Conservation (phyloP, 2,329 filamentous ascomycete genomes). For the Nannizziopsis arthrosporioides region DNA sequence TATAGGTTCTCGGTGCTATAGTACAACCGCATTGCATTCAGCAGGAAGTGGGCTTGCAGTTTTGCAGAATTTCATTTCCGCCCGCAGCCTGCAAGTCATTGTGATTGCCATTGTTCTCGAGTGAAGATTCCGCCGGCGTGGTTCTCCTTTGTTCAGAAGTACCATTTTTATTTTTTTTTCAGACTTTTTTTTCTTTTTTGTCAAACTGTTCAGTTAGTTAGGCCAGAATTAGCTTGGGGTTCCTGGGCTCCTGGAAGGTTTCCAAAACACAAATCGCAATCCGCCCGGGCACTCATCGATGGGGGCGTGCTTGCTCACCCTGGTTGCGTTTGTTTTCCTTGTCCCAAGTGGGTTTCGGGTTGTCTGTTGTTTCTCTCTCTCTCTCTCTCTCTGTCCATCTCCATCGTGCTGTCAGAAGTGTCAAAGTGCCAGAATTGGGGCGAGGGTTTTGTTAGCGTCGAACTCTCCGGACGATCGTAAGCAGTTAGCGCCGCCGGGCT, state of each 20-base stretch:
- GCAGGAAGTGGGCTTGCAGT: too few species aligned
- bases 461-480: too few species aligned
- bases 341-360: neutral
- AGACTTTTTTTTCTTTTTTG: neutral
- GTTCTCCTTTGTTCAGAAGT: too few species aligned
- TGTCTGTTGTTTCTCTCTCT: neutral
- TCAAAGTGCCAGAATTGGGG: too few species aligned
- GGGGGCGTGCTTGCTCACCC: neutral
- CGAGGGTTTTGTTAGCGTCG: too few species aligned
- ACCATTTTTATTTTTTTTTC: neutral
- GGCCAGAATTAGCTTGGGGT: conserved; percentile 5
- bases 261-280: neutral
- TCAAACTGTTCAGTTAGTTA: neutral
- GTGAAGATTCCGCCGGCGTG: too few species aligned
- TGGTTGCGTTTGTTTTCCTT: neutral
- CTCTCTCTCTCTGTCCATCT: neutral
- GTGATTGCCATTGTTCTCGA: too few species aligned
- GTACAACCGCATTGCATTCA: too few species aligned
- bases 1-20: too few species aligned
- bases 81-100: too few species aligned
- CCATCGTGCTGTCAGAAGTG: neutral
- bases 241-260: conserved; percentile 11
- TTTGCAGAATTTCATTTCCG: too few species aligned
- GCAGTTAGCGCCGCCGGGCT: too few species aligned
- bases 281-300: neutral